These are phyloP conservation scores for Xerocomellus amylosporus DNA, from an alignment of 768 basidiomycete species.

Conservation along the genomic window DNA sequence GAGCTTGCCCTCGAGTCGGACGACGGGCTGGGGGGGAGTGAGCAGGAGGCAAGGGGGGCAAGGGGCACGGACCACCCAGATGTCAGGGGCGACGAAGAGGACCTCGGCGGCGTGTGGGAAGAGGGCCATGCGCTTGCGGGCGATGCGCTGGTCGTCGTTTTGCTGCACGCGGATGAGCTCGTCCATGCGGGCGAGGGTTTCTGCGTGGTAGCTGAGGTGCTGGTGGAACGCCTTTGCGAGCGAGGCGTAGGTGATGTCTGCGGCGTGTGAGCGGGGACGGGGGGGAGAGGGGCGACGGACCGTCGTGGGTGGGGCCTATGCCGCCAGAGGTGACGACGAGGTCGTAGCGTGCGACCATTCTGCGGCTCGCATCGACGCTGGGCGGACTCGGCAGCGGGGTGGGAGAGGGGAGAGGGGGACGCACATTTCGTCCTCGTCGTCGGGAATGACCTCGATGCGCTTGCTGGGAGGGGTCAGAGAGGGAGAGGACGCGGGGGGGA, in stretches of 20 bases:
- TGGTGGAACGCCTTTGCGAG: slow-evolving; percentile 83
- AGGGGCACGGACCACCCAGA: slow-evolving; percentile 73
- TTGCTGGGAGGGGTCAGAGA: slow-evolving; percentile 45
- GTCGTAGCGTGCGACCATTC: slow-evolving; percentile 81
- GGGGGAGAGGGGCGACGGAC: slow-evolving; percentile 37
- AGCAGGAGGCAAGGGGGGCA: background rate
- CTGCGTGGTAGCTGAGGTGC: slow-evolving; percentile 66
- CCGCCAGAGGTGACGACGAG: slow-evolving; percentile 90
- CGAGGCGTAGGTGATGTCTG: slow-evolving; percentile 87
- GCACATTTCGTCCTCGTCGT: slow-evolving; percentile 85
- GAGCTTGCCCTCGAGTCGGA: slow-evolving; percentile 79
- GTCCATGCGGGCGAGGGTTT: slow-evolving; percentile 73
- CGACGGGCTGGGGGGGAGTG: slow-evolving; percentile 60
- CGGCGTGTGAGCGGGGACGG: background rate
- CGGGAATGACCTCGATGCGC: slow-evolving; percentile 87
- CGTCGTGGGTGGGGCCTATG: slow-evolving; percentile 89
- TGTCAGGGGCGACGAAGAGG: slow-evolving; percentile 71
- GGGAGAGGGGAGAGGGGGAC: background rate
- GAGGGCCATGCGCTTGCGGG: slow-evolving; percentile 85
- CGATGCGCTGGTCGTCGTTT: slow-evolving; percentile 70
- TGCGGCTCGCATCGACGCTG: slow-evolving; percentile 80
- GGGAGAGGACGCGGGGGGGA: background rate
- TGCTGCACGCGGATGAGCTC: slow-evolving; percentile 59
- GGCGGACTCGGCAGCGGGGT: background rate
- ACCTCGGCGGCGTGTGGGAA: slow-evolving; percentile 80